Conservation (phyloP, 2,329 filamentous ascomycete genomes). For the Aspergillus transmontanensis region DNA sequence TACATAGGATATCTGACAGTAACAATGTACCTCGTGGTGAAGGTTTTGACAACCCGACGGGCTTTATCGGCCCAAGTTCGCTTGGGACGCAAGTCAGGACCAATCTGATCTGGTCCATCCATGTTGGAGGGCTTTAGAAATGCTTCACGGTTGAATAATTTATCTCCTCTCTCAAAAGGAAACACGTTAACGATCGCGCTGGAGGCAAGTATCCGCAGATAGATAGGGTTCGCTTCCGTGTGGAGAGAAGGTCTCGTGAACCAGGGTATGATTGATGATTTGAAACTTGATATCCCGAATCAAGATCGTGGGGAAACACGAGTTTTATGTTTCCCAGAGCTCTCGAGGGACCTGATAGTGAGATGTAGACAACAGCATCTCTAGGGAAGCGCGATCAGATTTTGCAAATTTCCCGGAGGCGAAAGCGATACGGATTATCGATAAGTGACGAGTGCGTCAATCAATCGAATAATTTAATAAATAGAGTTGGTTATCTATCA, state of each 20-base stretch:
- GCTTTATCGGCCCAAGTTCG: conserved; percentile 38
- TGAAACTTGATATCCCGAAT: neutral
- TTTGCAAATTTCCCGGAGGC: neutral
- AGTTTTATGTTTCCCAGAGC: neutral
- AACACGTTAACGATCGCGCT: neutral
- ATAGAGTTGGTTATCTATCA: conserved; percentile 19
- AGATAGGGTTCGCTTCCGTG: neutral
- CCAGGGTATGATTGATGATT: neutral
- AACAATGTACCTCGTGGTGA: conserved; percentile 44
- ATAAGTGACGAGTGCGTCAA: conserved; percentile 15
- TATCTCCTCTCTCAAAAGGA: neutral
- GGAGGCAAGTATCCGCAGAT: neutral
- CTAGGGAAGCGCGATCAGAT: neutral
- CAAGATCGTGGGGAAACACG: neutral
- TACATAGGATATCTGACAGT: neutral
- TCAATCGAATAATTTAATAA: conserved; percentile 22
- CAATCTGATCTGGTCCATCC: conserved; percentile 47
- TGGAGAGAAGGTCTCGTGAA: neutral
- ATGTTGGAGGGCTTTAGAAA: conserved; percentile 21
- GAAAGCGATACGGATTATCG: conserved; percentile 8
- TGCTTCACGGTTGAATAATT: neutral
- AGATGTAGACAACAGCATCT: neutral
- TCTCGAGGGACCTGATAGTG: too few species aligned
- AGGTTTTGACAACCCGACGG: conserved; percentile 36
- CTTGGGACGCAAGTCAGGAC: conserved; percentile 42